Percentiles rank a stretch among this genome's conserved stretches.
phyloP scores from a whole-genome alignment of 2,329 filamentous ascomycete genomes.

The Colletotrichum cordylinicola region DNA sequence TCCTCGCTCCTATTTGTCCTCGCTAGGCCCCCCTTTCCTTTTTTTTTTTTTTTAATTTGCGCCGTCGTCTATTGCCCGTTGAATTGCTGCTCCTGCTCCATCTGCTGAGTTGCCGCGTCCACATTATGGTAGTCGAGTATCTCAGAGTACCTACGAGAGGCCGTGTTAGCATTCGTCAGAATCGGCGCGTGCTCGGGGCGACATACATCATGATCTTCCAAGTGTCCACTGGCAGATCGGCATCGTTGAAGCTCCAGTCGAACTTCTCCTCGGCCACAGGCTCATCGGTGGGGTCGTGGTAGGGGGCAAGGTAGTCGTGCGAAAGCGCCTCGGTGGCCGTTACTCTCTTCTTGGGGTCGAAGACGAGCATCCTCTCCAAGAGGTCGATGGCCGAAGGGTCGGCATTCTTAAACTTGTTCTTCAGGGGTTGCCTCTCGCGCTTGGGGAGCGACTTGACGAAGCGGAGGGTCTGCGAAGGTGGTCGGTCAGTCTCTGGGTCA shows the following conservation, averaged over 20 bases:
- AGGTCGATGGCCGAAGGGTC: constrained; percentile 87
- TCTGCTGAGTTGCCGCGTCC: constrained; percentile 52
- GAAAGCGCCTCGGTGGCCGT: constrained; percentile 84
- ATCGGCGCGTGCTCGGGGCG: too few species aligned
- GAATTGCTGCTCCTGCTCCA: constrained; percentile 35
- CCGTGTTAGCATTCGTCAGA: neutral
- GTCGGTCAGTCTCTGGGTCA: neutral
- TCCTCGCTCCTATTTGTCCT: constrained; percentile 9
- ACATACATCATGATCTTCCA: constrained; percentile 99
- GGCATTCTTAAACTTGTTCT: constrained; percentile 93
- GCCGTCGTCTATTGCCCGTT: constrained; percentile 38
- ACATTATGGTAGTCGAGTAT: constrained; percentile 99
- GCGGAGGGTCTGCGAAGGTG: constrained; percentile 73
- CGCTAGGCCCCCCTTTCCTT: neutral
- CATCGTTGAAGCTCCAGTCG: constrained; percentile 99
- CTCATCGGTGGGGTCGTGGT: constrained; percentile 97
- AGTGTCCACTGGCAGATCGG: constrained; percentile 95
- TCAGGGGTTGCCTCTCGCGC: constrained; percentile 86
- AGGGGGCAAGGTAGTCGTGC: constrained; percentile 93
- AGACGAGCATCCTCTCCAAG: constrained; percentile 95
- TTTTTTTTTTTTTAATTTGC: neutral
- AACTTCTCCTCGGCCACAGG: constrained; percentile 97
- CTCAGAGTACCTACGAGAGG: constrained; percentile 83
- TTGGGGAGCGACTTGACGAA: constrained; percentile 98
- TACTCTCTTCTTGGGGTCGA: constrained; percentile 96